Conservation (phyloP, 768 basidiomycete genomes). For the Auricularia sp. region DNA sequence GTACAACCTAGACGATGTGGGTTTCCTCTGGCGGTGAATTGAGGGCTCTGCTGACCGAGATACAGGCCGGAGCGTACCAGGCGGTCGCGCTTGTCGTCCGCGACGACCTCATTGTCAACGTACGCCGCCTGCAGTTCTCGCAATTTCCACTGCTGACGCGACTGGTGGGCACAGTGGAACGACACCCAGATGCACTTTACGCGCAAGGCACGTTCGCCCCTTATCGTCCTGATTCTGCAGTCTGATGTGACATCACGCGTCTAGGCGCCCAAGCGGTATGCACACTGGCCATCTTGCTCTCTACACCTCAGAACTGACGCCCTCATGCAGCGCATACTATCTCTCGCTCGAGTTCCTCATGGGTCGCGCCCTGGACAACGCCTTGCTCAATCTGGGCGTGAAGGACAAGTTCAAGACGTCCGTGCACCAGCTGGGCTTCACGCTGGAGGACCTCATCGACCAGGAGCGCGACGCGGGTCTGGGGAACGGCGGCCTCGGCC, state of each 20-base stretch:
- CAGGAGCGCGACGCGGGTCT: conserved; percentile 90
- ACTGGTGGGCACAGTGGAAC: conserved; percentile 56
- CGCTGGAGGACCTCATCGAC: conserved; percentile 76
- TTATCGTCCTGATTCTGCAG: neutral
- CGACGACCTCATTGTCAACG: conserved; percentile 71
- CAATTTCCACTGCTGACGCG: neutral
- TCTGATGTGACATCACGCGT: neutral
- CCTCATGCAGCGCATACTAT: conserved; percentile 63
- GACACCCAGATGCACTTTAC: conserved; percentile 68
- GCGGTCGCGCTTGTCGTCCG: conserved; percentile 81
- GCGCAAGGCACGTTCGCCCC: conserved; percentile 56
- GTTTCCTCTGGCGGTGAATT: conserved; percentile 3
- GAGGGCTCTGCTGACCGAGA: neutral
- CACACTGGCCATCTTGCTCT: neutral
- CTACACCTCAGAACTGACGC: neutral
- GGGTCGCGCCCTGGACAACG: conserved; percentile 61
- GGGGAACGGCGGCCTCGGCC: conserved; percentile 92
- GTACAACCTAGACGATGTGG: conserved; percentile 62
- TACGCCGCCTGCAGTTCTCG: conserved; percentile 5
- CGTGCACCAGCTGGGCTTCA: conserved; percentile 75
- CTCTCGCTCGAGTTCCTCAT: conserved; percentile 90
- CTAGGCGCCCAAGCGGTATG: neutral
- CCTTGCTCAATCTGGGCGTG: conserved; percentile 81
- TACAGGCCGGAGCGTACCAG: conserved; percentile 76
- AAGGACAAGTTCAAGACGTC: conserved; percentile 65